These are phyloP conservation scores for Rubus parviflorus DNA, from an alignment of 306 rosid genomes.

Conservation along the genomic window DNA sequence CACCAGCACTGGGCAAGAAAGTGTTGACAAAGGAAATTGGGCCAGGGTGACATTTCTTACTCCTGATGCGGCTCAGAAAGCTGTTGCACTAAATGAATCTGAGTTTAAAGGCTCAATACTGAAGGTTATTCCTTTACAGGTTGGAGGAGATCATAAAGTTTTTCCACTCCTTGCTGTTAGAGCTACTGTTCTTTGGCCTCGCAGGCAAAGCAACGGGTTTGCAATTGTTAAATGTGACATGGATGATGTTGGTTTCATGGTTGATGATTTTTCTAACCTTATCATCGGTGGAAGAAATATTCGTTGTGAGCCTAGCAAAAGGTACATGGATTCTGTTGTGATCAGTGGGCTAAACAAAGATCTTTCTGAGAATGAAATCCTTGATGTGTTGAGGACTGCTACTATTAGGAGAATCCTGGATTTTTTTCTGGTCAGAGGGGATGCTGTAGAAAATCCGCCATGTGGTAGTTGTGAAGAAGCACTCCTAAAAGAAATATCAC, in stretches of 20 bases:
- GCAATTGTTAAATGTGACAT: conserved; percentile 62
- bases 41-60: conserved; percentile 71
- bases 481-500: conserved; percentile 65
- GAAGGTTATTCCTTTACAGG: conserved; percentile 64
- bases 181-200: conserved; percentile 86
- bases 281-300: conserved; percentile 58
- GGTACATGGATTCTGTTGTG: conserved; percentile 38
- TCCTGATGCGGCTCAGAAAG: conserved; percentile 74
- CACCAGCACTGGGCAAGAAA: conserved; percentile 42
- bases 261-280: conserved; percentile 62
- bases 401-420: conserved; percentile 70
- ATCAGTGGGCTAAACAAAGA: conserved; percentile 57
- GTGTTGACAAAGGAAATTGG: conserved; percentile 55
- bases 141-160: conserved; percentile 56
- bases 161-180: conserved; percentile 72
- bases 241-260: conserved; percentile 42
- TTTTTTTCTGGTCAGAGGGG: conserved; percentile 70
- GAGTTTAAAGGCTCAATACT: conserved; percentile 54
- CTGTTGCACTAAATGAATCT: conserved; percentile 46
- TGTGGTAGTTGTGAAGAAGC: conserved; percentile 68
- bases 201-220: conserved; percentile 64
- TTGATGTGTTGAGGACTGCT: conserved; percentile 52
- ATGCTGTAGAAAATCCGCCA: conserved; percentile 59
- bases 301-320: conserved; percentile 53
- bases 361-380: conserved; percentile 63